Conservation (phyloP, 208 protist species). For the Crithidia mellificae region DNA sequence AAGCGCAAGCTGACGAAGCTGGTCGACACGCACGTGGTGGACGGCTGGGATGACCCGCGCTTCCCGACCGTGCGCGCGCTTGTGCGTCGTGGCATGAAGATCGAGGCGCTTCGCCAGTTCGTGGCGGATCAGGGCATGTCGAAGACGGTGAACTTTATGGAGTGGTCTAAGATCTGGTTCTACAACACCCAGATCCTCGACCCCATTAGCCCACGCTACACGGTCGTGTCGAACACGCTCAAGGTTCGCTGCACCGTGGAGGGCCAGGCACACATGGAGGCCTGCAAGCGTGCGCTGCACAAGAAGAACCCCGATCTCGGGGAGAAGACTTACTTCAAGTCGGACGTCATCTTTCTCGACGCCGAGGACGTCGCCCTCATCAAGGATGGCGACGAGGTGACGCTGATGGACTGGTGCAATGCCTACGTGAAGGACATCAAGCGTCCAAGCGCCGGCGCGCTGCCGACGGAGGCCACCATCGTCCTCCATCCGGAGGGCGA, state of each 20-base stretch:
- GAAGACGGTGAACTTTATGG: constrained; percentile 95
- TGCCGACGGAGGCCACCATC: constrained; percentile 70
- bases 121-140: constrained; percentile 97
- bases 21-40: constrained; percentile 95
- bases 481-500: constrained; percentile 92
- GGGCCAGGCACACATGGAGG: constrained; percentile 62
- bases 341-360: constrained; percentile 92
- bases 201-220: constrained; percentile 96
- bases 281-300: constrained; percentile 79
- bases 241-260: constrained; percentile 84
- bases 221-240: constrained; percentile 81
- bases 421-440: constrained; percentile 86
- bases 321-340: constrained; percentile 91
- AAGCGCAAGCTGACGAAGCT: constrained; percentile 99
- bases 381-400: constrained; percentile 96
- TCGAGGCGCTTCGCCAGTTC: constrained; percentile 96
- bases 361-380: constrained; percentile 91
- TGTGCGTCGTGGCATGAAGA: constrained; percentile 96
- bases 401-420: constrained; percentile 99
- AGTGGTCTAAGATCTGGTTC: constrained; percentile 99
- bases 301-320: constrained; percentile 95
- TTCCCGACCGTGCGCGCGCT: constrained; percentile 98
- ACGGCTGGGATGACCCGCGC: constrained; percentile 98
- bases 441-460: constrained; percentile 31
- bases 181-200: constrained; percentile 98